Evolutionary conservation across 1,284 basidiomycete genomes (phyloP).

Genomic region (Sphaerobolus stellatus): DNA sequence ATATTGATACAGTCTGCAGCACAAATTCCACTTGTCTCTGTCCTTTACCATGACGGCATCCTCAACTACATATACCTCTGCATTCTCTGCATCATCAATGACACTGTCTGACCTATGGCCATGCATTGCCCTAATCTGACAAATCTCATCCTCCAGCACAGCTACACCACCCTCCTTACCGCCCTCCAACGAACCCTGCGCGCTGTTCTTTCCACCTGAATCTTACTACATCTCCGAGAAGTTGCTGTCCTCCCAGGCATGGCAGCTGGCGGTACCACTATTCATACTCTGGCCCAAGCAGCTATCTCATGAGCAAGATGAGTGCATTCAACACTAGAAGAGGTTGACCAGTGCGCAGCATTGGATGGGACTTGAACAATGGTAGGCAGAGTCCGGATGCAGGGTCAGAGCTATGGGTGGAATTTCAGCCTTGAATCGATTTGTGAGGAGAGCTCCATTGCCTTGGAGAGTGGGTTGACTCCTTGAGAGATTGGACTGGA

Average conservation of each 20-base stretch:
- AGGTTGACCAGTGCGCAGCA: background rate
- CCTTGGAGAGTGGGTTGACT: background rate
- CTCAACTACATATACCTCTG: constrained; percentile 7
- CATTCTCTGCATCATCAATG: constrained; percentile 2
- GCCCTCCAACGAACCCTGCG: constrained; percentile 5
- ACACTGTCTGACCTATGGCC: background rate
- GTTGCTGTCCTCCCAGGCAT: background rate
- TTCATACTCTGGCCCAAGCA: background rate
- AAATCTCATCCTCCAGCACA: background rate
- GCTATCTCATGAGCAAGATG: background rate
- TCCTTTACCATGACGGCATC: constrained; percentile 7
- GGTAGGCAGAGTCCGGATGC: no score
- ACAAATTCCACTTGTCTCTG: constrained; percentile 5
- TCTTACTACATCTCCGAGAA: constrained; percentile 8
- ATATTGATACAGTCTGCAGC: background rate
- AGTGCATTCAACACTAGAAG: background rate
- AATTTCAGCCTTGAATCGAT: background rate
- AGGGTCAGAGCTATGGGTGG: background rate
- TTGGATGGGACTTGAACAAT: no score
- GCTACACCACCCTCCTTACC: constrained; percentile 1
- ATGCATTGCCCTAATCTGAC: no score
- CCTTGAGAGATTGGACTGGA: background rate
- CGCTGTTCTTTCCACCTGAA: constrained; percentile 6
- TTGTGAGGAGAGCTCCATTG: background rate
- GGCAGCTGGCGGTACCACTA: background rate